Evolutionary conservation across 345 rosid genomes (phyloP).

Genomic region (Bruguiera sexangula): DNA sequence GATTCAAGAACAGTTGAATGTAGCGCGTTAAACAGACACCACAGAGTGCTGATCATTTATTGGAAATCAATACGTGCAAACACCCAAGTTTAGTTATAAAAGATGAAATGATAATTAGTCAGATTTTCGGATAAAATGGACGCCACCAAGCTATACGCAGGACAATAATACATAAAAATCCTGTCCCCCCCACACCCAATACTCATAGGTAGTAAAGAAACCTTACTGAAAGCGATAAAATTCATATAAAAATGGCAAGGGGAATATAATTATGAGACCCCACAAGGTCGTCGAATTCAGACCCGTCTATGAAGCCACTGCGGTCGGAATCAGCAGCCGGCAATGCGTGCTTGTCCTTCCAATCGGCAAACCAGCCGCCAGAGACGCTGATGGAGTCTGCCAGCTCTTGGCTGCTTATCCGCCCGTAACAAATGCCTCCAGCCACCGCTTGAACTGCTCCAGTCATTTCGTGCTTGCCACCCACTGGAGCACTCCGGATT

Average conservation of each 20-base stretch:
- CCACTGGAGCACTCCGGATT: neutral
- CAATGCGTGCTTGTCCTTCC: slow-evolving; percentile 5
- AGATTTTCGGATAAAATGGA: no score
- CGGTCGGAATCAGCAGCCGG: slow-evolving; percentile 12
- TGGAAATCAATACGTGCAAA: no score
- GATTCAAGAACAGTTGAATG: neutral
- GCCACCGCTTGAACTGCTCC: slow-evolving; percentile 13
- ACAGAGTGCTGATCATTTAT: no score
- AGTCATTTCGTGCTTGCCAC: slow-evolving; percentile 5
- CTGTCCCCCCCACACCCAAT: no score
- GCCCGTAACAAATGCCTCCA: neutral
- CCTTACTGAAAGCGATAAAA: no score
- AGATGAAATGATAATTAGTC: no score
- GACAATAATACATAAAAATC: no score
- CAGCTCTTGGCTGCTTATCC: slow-evolving; percentile 7
- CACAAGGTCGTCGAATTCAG: slow-evolving; percentile 4
- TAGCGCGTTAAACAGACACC: neutral
- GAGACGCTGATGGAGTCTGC: neutral
- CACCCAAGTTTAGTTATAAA: no score
- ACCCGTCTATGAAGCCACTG: slow-evolving; percentile 3
- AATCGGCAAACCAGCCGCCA: slow-evolving; percentile 11
- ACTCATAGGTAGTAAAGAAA: no score
- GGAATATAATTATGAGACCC: neutral
- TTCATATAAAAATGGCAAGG: no score
- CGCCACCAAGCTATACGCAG: no score